Evolutionary conservation across 129 eudicot species (phyloP).

Genomic region (Scalesia atractyloides): DNA sequence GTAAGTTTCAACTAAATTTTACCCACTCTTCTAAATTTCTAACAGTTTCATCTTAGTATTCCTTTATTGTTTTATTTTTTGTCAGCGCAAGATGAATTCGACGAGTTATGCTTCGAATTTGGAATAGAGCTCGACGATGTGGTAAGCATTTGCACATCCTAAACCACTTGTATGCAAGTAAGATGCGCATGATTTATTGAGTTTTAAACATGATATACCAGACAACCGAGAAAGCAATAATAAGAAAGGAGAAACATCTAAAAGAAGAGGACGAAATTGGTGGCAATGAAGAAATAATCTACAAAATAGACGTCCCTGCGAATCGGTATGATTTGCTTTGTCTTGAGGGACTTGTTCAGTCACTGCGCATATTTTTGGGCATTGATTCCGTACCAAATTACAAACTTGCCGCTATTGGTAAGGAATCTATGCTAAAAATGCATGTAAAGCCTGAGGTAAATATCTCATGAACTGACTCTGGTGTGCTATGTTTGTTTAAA

Average conservation of each 20-base stretch:
- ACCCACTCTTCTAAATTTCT: not conserved
- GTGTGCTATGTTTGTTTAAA: not conserved
- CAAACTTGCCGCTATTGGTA: constrained; percentile 40
- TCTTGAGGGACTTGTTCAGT: constrained; percentile 87
- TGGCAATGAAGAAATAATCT: constrained; percentile 74
- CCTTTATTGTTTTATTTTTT: constrained; percentile 1
- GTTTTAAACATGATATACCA: constrained; percentile 28
- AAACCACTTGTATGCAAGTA: not conserved
- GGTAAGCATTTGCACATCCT: constrained; percentile 37
- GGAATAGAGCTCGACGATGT: constrained; percentile 99
- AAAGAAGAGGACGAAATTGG: constrained; percentile 64
- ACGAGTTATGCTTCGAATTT: constrained; percentile 70
- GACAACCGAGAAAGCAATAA: constrained; percentile 95
- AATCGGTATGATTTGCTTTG: constrained; percentile 99
- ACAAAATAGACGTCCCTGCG: constrained; percentile 90
- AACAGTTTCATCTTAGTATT: not conserved
- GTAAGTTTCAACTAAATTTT: constrained; percentile 30
- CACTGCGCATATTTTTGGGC: constrained; percentile 75
- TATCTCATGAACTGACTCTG: constrained; percentile 13
- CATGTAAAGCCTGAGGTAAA: constrained; percentile 84
- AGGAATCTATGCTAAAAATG: constrained; percentile 79
- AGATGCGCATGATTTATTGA: constrained; percentile 4
- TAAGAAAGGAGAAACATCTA: constrained; percentile 85
- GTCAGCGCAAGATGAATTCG: constrained; percentile 77
- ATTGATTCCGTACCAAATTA: constrained; percentile 70